Evolutionary conservation across 371 early-diverging fungal species (phyloP).

Genomic region (Apophysomyces sp.): DNA sequence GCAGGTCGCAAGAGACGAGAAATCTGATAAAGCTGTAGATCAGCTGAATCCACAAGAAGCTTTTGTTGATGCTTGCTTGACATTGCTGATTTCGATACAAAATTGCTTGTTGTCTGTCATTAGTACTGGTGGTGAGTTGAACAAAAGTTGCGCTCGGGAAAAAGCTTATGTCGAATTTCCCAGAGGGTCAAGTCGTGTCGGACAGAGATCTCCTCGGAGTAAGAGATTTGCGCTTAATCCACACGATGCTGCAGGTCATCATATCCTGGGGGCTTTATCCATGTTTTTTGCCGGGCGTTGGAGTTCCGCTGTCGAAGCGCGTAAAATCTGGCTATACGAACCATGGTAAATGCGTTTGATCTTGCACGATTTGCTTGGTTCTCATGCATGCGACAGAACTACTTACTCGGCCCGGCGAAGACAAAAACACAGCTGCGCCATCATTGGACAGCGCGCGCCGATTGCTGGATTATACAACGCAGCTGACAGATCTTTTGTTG

Average conservation of each 20-base stretch:
- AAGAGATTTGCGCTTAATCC: conserved; percentile 61
- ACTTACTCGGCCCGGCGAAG: not conserved
- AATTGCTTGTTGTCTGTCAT: conserved; percentile 19
- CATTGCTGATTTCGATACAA: conserved; percentile 26
- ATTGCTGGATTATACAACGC: conserved; percentile 8
- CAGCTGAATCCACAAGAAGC: conserved; percentile 9
- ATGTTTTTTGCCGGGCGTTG: conserved; percentile 63
- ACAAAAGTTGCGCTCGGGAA: not conserved
- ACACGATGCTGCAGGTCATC: conserved; percentile 65
- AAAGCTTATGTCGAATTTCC: not conserved
- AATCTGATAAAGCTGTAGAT: not conserved
- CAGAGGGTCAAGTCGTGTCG: conserved; percentile 6
- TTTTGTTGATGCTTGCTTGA: conserved; percentile 32
- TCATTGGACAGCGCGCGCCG: not conserved
- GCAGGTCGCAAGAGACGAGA: not conserved
- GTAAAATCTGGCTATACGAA: conserved; percentile 53
- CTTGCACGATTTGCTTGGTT: not conserved
- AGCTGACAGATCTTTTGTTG: conserved; percentile 28
- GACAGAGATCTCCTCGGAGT: conserved; percentile 57
- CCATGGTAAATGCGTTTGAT: conserved; percentile 36
- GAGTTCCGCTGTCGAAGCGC: conserved; percentile 64
- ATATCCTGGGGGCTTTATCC: conserved; percentile 73
- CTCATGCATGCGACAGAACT: conserved; percentile 5
- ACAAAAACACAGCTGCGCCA: not conserved
- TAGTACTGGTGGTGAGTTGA: conserved; percentile 16